Base-by-base conservation (phyloP, 768 basidiomycete genomes). In the Tulasnella calospora region DNA sequence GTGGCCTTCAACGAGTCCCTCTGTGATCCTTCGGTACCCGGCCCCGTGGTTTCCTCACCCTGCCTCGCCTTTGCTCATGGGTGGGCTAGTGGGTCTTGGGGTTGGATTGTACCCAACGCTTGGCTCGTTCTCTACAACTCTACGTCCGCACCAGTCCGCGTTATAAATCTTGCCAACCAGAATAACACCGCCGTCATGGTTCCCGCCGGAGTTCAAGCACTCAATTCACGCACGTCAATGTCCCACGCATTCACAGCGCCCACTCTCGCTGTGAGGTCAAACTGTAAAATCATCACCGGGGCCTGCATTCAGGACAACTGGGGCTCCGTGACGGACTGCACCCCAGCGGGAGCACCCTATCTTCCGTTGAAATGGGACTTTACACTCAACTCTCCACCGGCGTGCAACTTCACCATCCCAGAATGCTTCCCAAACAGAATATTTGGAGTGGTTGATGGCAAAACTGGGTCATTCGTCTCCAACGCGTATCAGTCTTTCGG, bases 211-310 rank as follows among this genome's bases (percentile, higher is more conserved):
- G 61, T 67, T 27, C 61, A 27, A 67, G 27, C 61, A 27, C 61
- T 67, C 61, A 67, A 67, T 19, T 67, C 61, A 35, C 61, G 61
- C 61, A 67, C 61, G 61, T 67, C 61, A 9, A 67, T 67, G 61
- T 35, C 61, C 61, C 27, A 67, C 61, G 30, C 61, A 1, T 67
- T 67, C 27, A 67, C 27, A 67, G 61, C 61, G 5, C 27, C 61
- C 12, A 67, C 61, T 67, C 61, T 67, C 30, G 61, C 61, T 7
- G 61, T 67, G 0, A 12, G 61, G 13, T 67, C 61, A 9, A 27
- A 67, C n/a, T 67, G 61, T 30, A 35, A 67, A 27, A 67, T 67
- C 27, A 17, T 67, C 0, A 67, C 61, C 0, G 10, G 13, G 6
- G 33, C 30, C 15, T 67, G 61, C 27, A 19, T 13, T 12, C 10